A percentile compares a stretch with the other conserved stretches of the same genome.
These are phyloP conservation scores for Aureobasidium sp. DNA, from an alignment of 2,329 filamentous ascomycete genomes.

Conservation along the genomic window DNA sequence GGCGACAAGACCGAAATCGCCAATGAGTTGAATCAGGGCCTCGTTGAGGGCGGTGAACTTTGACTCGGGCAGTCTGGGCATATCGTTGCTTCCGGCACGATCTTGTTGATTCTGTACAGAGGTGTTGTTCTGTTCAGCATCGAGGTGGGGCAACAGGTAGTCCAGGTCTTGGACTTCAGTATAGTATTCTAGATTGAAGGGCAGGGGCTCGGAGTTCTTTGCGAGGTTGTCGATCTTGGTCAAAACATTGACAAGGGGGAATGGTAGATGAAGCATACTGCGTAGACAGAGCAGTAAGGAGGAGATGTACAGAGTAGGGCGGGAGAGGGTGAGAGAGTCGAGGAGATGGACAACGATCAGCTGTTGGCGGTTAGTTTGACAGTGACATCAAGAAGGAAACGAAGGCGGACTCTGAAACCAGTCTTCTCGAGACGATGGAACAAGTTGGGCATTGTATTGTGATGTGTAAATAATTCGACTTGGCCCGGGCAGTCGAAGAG, in stretches of 20 bases:
- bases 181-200: slow-evolving; percentile 95
- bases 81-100: slow-evolving; percentile 39
- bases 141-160: slow-evolving; percentile 72
- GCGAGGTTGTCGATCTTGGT: slow-evolving; percentile 96
- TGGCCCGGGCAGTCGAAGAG: slow-evolving; percentile 96
- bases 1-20: slow-evolving; percentile 79
- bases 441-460: slow-evolving; percentile 83
- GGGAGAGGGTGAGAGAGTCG: slow-evolving; percentile 86
- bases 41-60: slow-evolving; percentile 82
- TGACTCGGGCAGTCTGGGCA: slow-evolving; percentile 10
- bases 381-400: neutral
- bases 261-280: slow-evolving; percentile 97
- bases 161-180: slow-evolving; percentile 92
- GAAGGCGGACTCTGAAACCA: slow-evolving; percentile 69
- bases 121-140: slow-evolving; percentile 58
- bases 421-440: slow-evolving; percentile 85
- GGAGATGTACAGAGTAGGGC: slow-evolving; percentile 90
- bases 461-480: slow-evolving; percentile 94
- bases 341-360: slow-evolving; percentile 88
- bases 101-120: slow-evolving; percentile 13
- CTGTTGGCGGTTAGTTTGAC: slow-evolving; percentile 41
- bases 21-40: slow-evolving; percentile 77
- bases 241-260: slow-evolving; percentile 89
- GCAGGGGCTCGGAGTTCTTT: slow-evolving; percentile 62
- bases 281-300: slow-evolving; percentile 86